Conservation (phyloP, 1,284 basidiomycete genomes). For the Lentinus polychrous region DNA sequence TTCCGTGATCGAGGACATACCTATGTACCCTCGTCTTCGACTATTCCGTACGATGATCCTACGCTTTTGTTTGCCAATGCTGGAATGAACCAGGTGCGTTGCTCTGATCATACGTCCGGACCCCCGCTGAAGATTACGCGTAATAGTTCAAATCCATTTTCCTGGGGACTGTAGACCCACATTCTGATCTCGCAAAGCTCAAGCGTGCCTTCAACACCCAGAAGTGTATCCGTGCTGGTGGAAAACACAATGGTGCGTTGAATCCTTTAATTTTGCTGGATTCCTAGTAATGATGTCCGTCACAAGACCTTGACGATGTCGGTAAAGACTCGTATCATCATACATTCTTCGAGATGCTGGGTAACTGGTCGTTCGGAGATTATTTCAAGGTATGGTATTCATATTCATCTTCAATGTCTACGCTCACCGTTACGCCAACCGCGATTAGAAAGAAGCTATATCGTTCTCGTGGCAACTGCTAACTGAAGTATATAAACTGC, state of each 20-base stretch:
- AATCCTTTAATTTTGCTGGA: not conserved
- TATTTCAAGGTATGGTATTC: slow-evolving; percentile 85
- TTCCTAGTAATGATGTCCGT: slow-evolving; percentile 2
- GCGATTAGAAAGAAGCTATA: slow-evolving; percentile 83
- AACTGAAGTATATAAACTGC: slow-evolving; percentile 83
- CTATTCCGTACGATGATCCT: slow-evolving; percentile 95
- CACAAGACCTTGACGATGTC: slow-evolving; percentile 90
- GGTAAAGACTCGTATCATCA: slow-evolving; percentile 96
- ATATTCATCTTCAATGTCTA: not conserved
- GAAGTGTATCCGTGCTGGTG: slow-evolving; percentile 97
- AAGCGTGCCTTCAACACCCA: slow-evolving; percentile 94
- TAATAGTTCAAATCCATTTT: slow-evolving; percentile 96
- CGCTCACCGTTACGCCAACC: not conserved
- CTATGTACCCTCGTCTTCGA: slow-evolving; percentile 90
- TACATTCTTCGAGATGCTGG: slow-evolving; percentile 99
- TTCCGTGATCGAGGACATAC: slow-evolving; percentile 81
- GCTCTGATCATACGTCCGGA: not conserved
- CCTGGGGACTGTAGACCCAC: slow-evolving; percentile 92
- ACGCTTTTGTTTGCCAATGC: slow-evolving; percentile 98
- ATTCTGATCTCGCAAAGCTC: slow-evolving; percentile 82
- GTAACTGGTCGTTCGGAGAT: slow-evolving; percentile 99
- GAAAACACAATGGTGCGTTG: slow-evolving; percentile 88
- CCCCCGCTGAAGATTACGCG: too few relatives aligned
- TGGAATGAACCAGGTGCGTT: slow-evolving; percentile 84
- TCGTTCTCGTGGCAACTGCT: slow-evolving; percentile 92